Base-by-base conservation (phyloP, 179 eudicot species). In the Actinidia arguta region DNA sequence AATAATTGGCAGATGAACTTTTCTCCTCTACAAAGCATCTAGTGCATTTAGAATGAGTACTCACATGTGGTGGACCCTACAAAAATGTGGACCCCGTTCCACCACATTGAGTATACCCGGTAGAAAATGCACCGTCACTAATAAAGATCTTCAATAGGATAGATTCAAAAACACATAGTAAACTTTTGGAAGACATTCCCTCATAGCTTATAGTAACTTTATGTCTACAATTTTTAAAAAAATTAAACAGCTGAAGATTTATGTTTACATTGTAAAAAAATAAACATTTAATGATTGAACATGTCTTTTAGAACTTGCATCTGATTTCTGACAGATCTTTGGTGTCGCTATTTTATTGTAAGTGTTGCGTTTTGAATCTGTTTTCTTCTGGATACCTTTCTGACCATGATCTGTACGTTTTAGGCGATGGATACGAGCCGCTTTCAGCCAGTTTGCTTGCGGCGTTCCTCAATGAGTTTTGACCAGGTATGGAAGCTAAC, bases 381-480 rank as follows among this genome's bases (percentile, higher is more conserved):
- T 14, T 17, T 12, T 78, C 16, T 31, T 56, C 59, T 78, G 63
- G 9, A 36, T 24, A 27, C 76, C 36, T 27, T 61, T 39, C 50
- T 46, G 9, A 20, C 47, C 58, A 11, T 59, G 16, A 16, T 20
- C 52, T 42, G 27, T 77, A 12, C 59, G 47, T 14, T 39, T 24
- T 66, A 88, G 91, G 83, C 89, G 85, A 56, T 88, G 91, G 91
- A 81, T 86, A 78, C 87, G 86, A 68, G 91, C 83, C 62, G 25
- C 86, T 73, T 84, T 86, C 78, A 78, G 78, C 73, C 83, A 56
- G 73, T 31, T 6, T 72, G 85, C 74, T 27, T 27, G 20, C 18
- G 50, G 36, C 6, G 31, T 59, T 64, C 25, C 48, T 36, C 20
- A 0, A 11, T 52, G 48, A 79, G 31, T 12, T 58, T 76, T 58